Conservation (phyloP, 345 rosid genomes). For the Syzygium jambos region DNA sequence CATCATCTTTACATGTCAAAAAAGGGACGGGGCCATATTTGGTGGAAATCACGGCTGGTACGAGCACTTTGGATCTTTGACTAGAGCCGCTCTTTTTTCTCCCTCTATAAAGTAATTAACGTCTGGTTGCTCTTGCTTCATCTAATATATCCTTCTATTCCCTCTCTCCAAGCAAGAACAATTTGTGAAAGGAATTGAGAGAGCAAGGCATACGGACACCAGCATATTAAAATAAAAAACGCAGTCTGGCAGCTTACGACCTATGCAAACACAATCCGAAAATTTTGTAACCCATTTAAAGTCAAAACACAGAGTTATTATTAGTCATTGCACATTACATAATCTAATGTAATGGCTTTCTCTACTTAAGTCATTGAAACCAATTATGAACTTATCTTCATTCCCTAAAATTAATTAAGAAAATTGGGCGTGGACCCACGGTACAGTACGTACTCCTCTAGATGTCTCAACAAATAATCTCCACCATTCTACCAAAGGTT, state of each 20-base stretch:
- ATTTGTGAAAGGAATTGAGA: too few species aligned
- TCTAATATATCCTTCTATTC: too few species aligned
- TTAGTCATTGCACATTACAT: not conserved
- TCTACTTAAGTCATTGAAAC: not conserved
- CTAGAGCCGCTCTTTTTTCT: constrained; percentile 11
- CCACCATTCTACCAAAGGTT: not conserved
- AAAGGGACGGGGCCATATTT: not conserved
- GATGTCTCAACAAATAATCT: not conserved
- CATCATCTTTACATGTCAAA: not conserved
- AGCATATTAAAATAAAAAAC: too few species aligned
- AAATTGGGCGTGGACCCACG: not conserved
- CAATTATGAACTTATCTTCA: not conserved
- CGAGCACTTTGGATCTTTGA: constrained; percentile 1
- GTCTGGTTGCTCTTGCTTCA: not conserved
- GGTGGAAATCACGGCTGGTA: not conserved
- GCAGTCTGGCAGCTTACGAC: too few species aligned
- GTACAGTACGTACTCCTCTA: not conserved
- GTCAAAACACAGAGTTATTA: not conserved
- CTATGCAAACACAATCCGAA: not conserved
- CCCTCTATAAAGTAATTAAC: not conserved
- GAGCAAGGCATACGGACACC: too few species aligned
- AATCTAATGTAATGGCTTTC: not conserved
- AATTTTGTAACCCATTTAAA: not conserved
- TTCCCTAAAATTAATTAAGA: not conserved
- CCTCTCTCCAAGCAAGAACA: too few species aligned